Conservation (phyloP, 768 basidiomycete species). For the Boletus insuetus region DNA sequence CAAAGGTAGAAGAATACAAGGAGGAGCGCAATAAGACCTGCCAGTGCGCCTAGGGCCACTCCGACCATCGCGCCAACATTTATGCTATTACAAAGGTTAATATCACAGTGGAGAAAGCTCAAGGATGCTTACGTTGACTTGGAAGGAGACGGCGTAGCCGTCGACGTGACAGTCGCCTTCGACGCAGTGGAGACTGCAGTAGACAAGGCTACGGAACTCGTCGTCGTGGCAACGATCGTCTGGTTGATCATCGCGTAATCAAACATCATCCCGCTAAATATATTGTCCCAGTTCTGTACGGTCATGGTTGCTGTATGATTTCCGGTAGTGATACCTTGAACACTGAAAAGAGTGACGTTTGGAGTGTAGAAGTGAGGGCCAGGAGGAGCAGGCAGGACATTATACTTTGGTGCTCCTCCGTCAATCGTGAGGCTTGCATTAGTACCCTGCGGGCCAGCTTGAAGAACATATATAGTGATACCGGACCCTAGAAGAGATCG, state of each 20-base stretch:
- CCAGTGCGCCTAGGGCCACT: slow-evolving; percentile 11
- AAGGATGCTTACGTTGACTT: neutral
- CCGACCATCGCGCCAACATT: slow-evolving; percentile 11
- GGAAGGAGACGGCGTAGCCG: neutral
- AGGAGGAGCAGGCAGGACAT: slow-evolving; percentile 9
- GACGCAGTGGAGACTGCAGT: neutral
- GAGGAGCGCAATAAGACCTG: slow-evolving; percentile 1
- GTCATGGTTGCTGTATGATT: slow-evolving; percentile 15
- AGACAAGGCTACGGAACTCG: neutral
- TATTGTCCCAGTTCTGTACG: slow-evolving; percentile 11
- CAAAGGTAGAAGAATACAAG: slow-evolving; percentile 3
- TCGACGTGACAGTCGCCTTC: neutral
- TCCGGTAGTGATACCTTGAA: slow-evolving; percentile 12
- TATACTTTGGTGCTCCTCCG: slow-evolving; percentile 2
- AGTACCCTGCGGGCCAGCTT: slow-evolving; percentile 16
- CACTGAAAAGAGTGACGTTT: slow-evolving; percentile 13
- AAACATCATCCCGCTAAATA: slow-evolving; percentile 17
- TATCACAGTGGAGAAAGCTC: too few relatives aligned
- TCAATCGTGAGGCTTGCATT: slow-evolving; percentile 16
- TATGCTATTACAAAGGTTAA: neutral
- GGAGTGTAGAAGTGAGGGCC: slow-evolving; percentile 9
- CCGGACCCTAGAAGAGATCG: slow-evolving; percentile 12
- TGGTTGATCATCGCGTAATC: slow-evolving; percentile 19
- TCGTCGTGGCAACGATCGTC: slow-evolving; percentile 3
- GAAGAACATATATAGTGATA: slow-evolving; percentile 17